These are phyloP conservation scores for Ligustrum vulgare DNA, from an alignment of 257 asterid species.

Conservation along the genomic window DNA sequence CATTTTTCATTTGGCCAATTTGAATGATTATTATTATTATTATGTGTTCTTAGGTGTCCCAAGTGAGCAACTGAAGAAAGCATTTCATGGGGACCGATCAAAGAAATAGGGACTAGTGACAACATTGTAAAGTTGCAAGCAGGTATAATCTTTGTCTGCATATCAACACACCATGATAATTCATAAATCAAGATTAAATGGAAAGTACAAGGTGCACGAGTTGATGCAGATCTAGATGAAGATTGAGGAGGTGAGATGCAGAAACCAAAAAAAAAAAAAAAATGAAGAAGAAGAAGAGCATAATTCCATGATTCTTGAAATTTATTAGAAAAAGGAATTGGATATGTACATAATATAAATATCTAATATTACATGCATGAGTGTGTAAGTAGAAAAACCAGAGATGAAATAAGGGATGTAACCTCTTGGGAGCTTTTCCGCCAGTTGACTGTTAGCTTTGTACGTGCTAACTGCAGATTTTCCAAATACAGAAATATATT, in stretches of 20 bases:
- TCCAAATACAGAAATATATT: background rate
- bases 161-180: background rate
- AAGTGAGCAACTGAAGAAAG: too few species aligned
- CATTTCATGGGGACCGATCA: too few species aligned
- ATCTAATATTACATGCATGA: background rate
- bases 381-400: conserved; percentile 10
- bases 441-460: conserved; percentile 41
- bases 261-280: too few species aligned
- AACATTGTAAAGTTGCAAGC: too few species aligned
- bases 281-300: too few species aligned
- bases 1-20: too few species aligned
- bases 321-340: background rate
- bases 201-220: background rate
- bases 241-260: background rate
- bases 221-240: background rate
- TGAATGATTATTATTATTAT: too few species aligned
- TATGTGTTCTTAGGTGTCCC: too few species aligned
- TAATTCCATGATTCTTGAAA: background rate
- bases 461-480: conserved; percentile 28
- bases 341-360: background rate
- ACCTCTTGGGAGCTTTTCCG: conserved; percentile 45
- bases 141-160: too few species aligned
- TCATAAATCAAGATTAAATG: background rate
- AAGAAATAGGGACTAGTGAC: too few species aligned
- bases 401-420: too few species aligned